Percentiles rank a stretch among this genome's conserved stretches.
Conservation (phyloP, 2,329 filamentous ascomycete species). For the Epicoccum nigrum region DNA sequence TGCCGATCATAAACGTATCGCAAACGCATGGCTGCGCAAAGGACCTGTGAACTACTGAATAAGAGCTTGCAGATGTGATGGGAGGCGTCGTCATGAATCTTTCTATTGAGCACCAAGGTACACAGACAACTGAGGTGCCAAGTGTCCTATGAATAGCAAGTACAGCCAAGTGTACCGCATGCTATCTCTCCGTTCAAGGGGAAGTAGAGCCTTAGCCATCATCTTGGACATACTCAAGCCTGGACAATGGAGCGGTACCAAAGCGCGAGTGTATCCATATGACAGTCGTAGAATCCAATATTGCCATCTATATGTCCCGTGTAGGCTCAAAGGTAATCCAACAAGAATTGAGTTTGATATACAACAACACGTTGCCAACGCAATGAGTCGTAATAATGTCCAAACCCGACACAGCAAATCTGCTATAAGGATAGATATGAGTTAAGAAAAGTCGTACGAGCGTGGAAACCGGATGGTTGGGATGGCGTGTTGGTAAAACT, state of each 20-base stretch:
- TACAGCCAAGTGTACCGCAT: slow-evolving; percentile 16
- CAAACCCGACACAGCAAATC: neutral
- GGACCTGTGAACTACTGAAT: neutral
- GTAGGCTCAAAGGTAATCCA: slow-evolving; percentile 11
- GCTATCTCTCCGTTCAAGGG: slow-evolving; percentile 4
- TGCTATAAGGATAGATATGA: slow-evolving; percentile 4
- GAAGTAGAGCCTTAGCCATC: slow-evolving; percentile 1
- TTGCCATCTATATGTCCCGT: slow-evolving; percentile 17
- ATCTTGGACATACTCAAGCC: slow-evolving; percentile 4
- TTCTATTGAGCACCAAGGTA: slow-evolving; percentile 19
- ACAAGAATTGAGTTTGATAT: slow-evolving; percentile 8
- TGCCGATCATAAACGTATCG: slow-evolving; percentile 4
- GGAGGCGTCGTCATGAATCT: slow-evolving; percentile 13
- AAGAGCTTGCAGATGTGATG: neutral
- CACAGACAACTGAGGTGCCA: slow-evolving; percentile 9
- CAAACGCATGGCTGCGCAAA: neutral
- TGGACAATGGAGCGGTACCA: slow-evolving; percentile 7
- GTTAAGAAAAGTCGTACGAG: slow-evolving; percentile 9
- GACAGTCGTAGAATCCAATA: slow-evolving; percentile 9
- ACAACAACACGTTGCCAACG: slow-evolving; percentile 4
- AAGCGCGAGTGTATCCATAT: slow-evolving; percentile 12
- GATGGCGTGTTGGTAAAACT: slow-evolving; percentile 13
- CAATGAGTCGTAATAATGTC: neutral
- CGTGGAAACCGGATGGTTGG: slow-evolving; percentile 11
- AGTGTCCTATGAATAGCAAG: slow-evolving; percentile 16